A percentile compares a stretch with the other conserved stretches of the same genome.
These are phyloP conservation scores for Nemophila menziesii DNA, from an alignment of 257 asterid genomes.

Conservation along the genomic window DNA sequence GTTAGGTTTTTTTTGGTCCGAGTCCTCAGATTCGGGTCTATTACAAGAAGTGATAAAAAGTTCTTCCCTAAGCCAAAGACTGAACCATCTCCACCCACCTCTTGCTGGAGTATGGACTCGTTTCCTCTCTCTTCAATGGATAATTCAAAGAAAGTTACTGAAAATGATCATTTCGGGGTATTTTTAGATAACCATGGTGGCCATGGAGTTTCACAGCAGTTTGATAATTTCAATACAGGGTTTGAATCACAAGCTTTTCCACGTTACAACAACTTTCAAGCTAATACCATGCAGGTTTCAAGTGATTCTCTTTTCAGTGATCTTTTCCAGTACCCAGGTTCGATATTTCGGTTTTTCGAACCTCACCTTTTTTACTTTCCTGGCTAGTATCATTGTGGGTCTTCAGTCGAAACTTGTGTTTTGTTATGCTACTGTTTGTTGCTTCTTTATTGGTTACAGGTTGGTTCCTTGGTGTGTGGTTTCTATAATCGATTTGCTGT, in stretches of 20 bases:
- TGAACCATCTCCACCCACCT: constrained; percentile 1
- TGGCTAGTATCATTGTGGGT: no score
- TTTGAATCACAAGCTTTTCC: constrained; percentile 13
- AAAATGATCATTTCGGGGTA: constrained; percentile 7
- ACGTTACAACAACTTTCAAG: constrained; percentile 9
- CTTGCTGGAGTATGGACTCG: neutral
- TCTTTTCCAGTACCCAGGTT: constrained; percentile 19
- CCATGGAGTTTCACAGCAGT: constrained; percentile 12
- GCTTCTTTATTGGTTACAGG: no score
- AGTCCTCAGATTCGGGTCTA: constrained; percentile 36
- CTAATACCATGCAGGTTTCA: constrained; percentile 9
- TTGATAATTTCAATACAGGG: constrained; percentile 15
- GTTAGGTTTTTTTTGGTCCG: constrained; percentile 46
- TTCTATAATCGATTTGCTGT: no score
- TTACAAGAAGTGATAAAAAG: constrained; percentile 29
- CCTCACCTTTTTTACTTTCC: no score
- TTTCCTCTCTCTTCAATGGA: neutral
- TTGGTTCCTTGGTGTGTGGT: no score
- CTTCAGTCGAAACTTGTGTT: no score
- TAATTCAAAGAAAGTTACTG: constrained; percentile 3
- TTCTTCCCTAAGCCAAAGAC: constrained; percentile 34
- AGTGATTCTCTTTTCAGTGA: constrained; percentile 15
- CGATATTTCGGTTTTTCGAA: no score
- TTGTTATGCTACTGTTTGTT: no score
- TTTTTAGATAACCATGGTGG: constrained; percentile 4